Percentiles rank a stretch among this genome's conserved stretches.
Evolutionary conservation across 1,139 yeast species (phyloP).

Genomic region (Debaryomyces subglobosus): DNA sequence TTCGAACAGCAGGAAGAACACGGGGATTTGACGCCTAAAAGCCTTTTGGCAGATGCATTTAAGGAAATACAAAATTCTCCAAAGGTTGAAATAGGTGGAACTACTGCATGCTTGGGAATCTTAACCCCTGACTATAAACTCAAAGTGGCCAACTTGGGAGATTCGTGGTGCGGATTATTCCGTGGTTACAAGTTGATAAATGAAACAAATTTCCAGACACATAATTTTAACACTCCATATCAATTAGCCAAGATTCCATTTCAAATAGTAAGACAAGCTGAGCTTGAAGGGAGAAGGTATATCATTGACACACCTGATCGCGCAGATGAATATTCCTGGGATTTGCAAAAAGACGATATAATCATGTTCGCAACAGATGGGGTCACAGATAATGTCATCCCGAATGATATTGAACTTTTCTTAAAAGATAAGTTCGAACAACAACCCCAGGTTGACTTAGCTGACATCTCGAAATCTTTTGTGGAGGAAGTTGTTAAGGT

Average conservation of each 20-base stretch:
- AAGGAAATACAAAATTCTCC: conserved; percentile 53
- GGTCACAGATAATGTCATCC: conserved; percentile 80
- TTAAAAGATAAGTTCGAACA: conserved; percentile 47
- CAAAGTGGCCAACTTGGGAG: conserved; percentile 83
- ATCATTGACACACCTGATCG: conserved; percentile 59
- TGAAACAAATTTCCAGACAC: conserved; percentile 80
- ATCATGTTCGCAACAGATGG: conserved; percentile 93
- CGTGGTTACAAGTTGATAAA: conserved; percentile 62
- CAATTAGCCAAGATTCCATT: conserved; percentile 87
- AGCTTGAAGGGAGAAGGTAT: conserved; percentile 58
- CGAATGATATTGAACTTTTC: conserved; percentile 70
- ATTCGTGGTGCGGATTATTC: conserved; percentile 91
- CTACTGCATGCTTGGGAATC: conserved; percentile 88
- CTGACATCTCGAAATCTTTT: conserved; percentile 54
- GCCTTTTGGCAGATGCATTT: conserved; percentile 60
- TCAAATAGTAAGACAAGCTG: conserved; percentile 58
- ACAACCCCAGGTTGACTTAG: conserved; percentile 25
- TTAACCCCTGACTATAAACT: conserved; percentile 56
- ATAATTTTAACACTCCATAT: conserved; percentile 88
- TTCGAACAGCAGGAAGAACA: conserved; percentile 26
- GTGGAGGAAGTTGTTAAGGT: conserved; percentile 70
- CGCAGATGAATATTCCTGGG: conserved; percentile 52
- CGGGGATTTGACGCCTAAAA: conserved; percentile 40
- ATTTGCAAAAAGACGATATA: conserved; percentile 68
- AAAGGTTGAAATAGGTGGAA: conserved; percentile 86